These are phyloP conservation scores for Colletotrichum brevisporum DNA, from an alignment of 2,329 filamentous ascomycete species.

Conservation along the genomic window DNA sequence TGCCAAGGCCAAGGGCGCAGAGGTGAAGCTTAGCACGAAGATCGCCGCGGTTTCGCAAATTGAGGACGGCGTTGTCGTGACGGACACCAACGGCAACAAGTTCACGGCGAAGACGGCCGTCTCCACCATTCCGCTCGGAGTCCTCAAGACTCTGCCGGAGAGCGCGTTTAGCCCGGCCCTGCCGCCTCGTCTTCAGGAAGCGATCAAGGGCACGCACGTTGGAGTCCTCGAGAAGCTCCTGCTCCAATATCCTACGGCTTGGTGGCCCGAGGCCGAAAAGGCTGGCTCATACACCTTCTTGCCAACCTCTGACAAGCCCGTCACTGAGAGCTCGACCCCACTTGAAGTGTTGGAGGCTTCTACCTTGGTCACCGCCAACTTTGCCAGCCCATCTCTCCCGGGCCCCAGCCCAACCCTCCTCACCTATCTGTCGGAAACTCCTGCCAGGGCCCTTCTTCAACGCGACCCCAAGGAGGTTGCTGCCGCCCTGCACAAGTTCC, in stretches of 20 bases:
- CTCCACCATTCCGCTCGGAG: constrained; percentile 36
- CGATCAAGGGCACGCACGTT: constrained; percentile 35
- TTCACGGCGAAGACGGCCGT: constrained; percentile 37
- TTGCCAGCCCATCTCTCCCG: constrained; percentile 31
- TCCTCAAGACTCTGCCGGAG: constrained; percentile 35
- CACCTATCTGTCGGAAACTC: constrained; percentile 37
- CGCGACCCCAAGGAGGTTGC: constrained; percentile 33
- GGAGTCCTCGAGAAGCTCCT: constrained; percentile 38
- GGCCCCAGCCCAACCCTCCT: constrained; percentile 34
- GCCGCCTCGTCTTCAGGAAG: constrained; percentile 28
- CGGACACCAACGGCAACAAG: constrained; percentile 33
- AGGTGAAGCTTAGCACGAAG: constrained; percentile 34
- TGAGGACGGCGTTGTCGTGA: constrained; percentile 18
- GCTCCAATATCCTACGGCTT: constrained; percentile 33
- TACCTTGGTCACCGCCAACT: constrained; percentile 36
- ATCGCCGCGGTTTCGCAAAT: constrained; percentile 17
- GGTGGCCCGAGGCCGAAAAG: constrained; percentile 38
- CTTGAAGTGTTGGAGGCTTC: constrained; percentile 35
- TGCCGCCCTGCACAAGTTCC: constrained; percentile 34
- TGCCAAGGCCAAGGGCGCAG: constrained; percentile 28
- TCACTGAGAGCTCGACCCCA: constrained; percentile 27
- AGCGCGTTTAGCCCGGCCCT: constrained; percentile 33
- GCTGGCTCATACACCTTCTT: constrained; percentile 36
- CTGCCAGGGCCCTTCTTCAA: constrained; percentile 30
- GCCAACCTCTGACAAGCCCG: constrained; percentile 35